Percentiles rank a stretch among this genome's conserved stretches.
These are phyloP conservation scores for Aureobasidium sp. DNA, from an alignment of 2,329 filamentous ascomycete genomes.

Conservation along the genomic window DNA sequence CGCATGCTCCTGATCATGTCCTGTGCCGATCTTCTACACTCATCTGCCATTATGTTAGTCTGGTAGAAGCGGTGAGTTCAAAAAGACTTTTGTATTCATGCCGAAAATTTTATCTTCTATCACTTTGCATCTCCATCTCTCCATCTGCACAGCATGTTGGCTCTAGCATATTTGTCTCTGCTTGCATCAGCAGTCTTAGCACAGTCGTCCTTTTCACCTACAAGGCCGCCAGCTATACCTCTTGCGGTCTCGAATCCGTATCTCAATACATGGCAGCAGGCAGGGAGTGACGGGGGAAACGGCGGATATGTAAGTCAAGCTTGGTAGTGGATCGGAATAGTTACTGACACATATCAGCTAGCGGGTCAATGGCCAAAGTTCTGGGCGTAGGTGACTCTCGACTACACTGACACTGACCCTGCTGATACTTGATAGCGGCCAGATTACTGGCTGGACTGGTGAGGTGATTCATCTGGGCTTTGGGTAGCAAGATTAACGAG, in stretches of 20 bases:
- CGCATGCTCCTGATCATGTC: slow-evolving; percentile 11
- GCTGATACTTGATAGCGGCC: slow-evolving; percentile 15
- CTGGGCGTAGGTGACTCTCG: slow-evolving; percentile 51
- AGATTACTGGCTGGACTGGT: slow-evolving; percentile 21
- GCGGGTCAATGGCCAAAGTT: slow-evolving; percentile 63
- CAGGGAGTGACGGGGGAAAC: slow-evolving; percentile 54
- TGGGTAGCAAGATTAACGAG: no score
- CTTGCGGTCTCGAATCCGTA: slow-evolving; percentile 71
- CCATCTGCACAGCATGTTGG: slow-evolving; percentile 15
- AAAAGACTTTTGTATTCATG: neutral
- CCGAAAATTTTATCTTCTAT: neutral
- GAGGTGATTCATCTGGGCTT: no score
- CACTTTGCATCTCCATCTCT: neutral
- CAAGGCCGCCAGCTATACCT: slow-evolving; percentile 58
- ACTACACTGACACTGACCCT: neutral
- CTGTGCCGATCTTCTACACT: slow-evolving; percentile 5
- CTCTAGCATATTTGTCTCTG: slow-evolving; percentile 15
- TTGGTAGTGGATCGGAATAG: neutral
- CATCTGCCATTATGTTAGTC: neutral
- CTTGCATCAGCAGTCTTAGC: slow-evolving; percentile 3
- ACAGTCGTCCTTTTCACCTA: slow-evolving; percentile 54
- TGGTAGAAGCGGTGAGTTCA: neutral
- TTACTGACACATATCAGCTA: slow-evolving; percentile 31
- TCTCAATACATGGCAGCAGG: slow-evolving; percentile 60
- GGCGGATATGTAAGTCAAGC: slow-evolving; percentile 46